These are phyloP conservation scores for Rhodotorula babjevae DNA, from an alignment of 768 basidiomycete genomes.

Conservation along the genomic window DNA sequence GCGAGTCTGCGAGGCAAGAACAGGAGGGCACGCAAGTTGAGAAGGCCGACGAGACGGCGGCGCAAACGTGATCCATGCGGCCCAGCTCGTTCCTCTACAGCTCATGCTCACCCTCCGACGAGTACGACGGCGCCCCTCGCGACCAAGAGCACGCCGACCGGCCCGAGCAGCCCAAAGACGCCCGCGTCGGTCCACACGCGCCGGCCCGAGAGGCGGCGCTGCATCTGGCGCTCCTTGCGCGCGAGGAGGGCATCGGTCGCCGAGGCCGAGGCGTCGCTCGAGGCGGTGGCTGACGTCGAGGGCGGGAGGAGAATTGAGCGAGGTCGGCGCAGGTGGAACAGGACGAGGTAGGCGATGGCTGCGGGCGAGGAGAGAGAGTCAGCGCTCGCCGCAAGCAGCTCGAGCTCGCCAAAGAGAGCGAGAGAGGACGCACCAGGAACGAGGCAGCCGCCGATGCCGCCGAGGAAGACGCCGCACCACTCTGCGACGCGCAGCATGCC, in stretches of 20 bases:
- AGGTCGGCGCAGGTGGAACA: constrained; percentile 78
- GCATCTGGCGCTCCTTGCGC: constrained; percentile 78
- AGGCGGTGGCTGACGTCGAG: background rate
- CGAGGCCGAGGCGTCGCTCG: constrained; percentile 46
- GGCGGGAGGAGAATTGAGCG: constrained; percentile 73
- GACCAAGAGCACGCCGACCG: constrained; percentile 37
- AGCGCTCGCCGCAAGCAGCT: background rate
- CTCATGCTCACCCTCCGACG: background rate
- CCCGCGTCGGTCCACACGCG: constrained; percentile 52
- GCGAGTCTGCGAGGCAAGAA: too few relatives aligned
- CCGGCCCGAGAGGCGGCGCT: constrained; percentile 64
- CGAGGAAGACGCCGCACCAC: constrained; percentile 13
- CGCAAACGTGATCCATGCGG: too few relatives aligned
- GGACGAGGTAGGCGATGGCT: constrained; percentile 71
- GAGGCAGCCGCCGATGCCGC: constrained; percentile 30
- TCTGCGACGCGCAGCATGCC: constrained; percentile 23
- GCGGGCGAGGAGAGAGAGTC: constrained; percentile 4
- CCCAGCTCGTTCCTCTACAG: too few relatives aligned
- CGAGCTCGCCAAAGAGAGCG: too few relatives aligned
- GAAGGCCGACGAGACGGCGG: too few relatives aligned
- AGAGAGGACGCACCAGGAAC: constrained; percentile 30
- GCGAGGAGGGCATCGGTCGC: constrained; percentile 58
- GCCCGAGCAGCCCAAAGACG: constrained; percentile 36
- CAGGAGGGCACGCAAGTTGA: too few relatives aligned
- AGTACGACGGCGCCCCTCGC: constrained; percentile 9